phyloP scores from a whole-genome alignment of 345 rosid genomes.

The Brassica rapa region DNA sequence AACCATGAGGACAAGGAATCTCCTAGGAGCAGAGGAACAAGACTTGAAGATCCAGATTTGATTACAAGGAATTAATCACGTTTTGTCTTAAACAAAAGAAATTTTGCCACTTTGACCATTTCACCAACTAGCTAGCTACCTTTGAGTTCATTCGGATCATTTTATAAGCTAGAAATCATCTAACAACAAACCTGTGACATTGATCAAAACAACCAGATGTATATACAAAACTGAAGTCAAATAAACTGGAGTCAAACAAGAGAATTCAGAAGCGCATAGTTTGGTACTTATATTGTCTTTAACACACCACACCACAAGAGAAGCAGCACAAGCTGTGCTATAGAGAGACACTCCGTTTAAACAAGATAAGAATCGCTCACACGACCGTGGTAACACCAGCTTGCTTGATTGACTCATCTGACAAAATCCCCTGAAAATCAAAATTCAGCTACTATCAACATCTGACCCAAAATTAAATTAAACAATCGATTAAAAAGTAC shows the following conservation, averaged over 20 bases:
- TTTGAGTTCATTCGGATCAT: not conserved
- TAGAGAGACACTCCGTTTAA: not conserved
- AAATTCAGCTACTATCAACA: not conserved
- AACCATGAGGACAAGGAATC: conserved; percentile 70
- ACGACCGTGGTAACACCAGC: conserved; percentile 23
- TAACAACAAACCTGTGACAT: not conserved
- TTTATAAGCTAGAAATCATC: not conserved
- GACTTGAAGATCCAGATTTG: conserved; percentile 3
- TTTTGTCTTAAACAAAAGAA: not conserved
- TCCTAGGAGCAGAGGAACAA: conserved; percentile 43
- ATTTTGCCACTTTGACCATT: not conserved
- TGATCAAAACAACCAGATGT: conserved; percentile 1
- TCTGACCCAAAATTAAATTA: not conserved
- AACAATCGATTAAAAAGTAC: conserved; percentile 17
- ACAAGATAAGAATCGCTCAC: not conserved
- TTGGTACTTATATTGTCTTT: conserved; percentile 3
- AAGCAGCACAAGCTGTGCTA: conserved; percentile 36
- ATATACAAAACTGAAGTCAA: conserved; percentile 29
- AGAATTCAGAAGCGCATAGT: not conserved
- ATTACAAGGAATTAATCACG: not conserved
- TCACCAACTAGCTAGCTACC: not conserved
- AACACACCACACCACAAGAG: conserved; percentile 29
- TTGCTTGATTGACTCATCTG: conserved; percentile 22
- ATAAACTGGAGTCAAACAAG: not conserved
- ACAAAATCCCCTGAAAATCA: not conserved